Evolutionary conservation across 176 grass and related monocot species (phyloP), one percentile per base, ranked within the genome.

Genomic region (Aegilops speltoides): DNA sequence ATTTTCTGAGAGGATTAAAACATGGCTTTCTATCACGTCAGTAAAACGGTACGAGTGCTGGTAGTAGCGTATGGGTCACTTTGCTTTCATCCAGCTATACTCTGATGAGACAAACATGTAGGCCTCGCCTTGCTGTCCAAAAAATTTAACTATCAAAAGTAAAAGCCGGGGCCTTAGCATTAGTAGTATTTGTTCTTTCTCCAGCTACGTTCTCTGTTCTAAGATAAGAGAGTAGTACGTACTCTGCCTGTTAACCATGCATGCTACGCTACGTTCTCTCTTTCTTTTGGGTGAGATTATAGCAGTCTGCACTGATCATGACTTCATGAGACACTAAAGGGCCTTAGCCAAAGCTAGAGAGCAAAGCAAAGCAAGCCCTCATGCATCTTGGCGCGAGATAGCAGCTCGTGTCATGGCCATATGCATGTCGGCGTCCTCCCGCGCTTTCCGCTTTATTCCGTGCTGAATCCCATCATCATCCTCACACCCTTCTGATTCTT

Each of bases 391-490:
- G 64, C 84, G 84, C 7, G 20, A 22, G 56, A 20, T 15, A 8
- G 24, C 48, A 19, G 50, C 50, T 54, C 50, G 50, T 65, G 50
- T 65, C 87, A 75, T 85, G 68, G 82, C 82, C 69, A 74, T 64
- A 76, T 78, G 81, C 82, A 82, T 84, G 90, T 94, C 81, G 89
- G 89, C 87, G 86, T 73, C 68, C 14, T 70, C 68, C 20, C 78
- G 65, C 60, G 59, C 91, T 93, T 89, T 95, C 74, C 66, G 46
- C 89, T 89, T 91, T 95, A 93, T 91, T 95, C 88, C 86, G 43
- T 77, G 88, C 73, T 86, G 64, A 90, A 90, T 86, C 84, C 84
- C 87, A 87, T 88, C 77, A 88, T 88, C 90, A 71, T 59, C 41
- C 86, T 82, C 86, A 10, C 82, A 54, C 3, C 69, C 85, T 87